Conservation (phyloP, 2,329 filamentous ascomycete genomes). For the Sarocladiaceae sp. region DNA sequence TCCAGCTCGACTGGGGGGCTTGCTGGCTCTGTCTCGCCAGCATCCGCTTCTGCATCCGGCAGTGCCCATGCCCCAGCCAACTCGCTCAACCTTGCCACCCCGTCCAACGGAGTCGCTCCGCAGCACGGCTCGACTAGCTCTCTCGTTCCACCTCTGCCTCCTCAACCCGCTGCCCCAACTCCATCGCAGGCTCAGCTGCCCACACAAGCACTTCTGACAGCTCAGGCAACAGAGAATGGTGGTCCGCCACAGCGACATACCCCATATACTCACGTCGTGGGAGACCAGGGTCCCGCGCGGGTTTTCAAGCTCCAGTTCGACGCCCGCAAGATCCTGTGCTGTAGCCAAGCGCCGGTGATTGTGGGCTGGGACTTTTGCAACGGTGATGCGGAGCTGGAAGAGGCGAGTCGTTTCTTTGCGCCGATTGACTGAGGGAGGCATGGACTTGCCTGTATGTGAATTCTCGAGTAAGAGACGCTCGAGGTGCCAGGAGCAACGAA, state of each 20-base stretch:
- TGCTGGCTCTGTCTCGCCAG: background rate
- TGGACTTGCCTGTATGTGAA: background rate
- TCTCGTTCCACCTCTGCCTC: background rate
- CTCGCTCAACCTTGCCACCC: background rate
- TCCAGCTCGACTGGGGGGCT: slow-evolving; percentile 5
- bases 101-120: background rate
- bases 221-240: slow-evolving; percentile 9
- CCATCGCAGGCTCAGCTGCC: slow-evolving; percentile 15
- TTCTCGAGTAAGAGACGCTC: too few species aligned
- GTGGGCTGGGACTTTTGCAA: slow-evolving; percentile 98
- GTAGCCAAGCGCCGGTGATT: slow-evolving; percentile 83
- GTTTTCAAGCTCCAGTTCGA: slow-evolving; percentile 98
- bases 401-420: slow-evolving; percentile 72
- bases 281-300: slow-evolving; percentile 47
- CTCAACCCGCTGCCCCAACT: slow-evolving; percentile 12
- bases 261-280: slow-evolving; percentile 39
- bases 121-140: background rate
- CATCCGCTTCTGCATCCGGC: background rate
- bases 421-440: slow-evolving; percentile 36
- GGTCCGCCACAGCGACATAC: slow-evolving; percentile 7
- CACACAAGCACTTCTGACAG: slow-evolving; percentile 14
- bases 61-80: background rate
- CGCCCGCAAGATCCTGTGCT: slow-evolving; percentile 86
- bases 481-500: too few species aligned
- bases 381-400: slow-evolving; percentile 71